Percentiles rank a stretch among this genome's conserved stretches.
Conservation (phyloP, 257 asterid genomes). For the Nicotiana benthamiana region DNA sequence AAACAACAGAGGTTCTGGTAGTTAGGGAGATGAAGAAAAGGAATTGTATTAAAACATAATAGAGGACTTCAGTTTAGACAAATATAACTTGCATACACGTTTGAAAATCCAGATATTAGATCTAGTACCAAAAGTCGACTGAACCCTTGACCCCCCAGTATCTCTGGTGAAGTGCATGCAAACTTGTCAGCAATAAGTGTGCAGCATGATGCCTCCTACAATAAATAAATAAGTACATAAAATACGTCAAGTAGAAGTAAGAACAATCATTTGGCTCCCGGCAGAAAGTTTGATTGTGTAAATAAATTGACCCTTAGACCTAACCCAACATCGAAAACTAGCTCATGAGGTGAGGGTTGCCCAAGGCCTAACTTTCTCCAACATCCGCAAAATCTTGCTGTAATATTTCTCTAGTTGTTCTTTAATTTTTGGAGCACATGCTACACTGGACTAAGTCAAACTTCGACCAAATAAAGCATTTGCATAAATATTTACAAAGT, state of each 20-base stretch:
- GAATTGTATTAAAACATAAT: neutral
- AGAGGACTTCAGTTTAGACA: neutral
- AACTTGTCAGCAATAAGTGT: slow-evolving; percentile 60
- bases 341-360: neutral
- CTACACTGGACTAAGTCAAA: neutral
- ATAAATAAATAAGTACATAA: neutral
- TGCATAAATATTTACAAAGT: neutral
- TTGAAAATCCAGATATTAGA: neutral
- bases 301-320: neutral
- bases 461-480: neutral
- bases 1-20: neutral
- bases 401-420: neutral
- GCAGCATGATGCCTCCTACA: slow-evolving; percentile 74
- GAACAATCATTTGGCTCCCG: neutral
- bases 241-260: neutral
- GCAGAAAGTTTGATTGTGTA: neutral
- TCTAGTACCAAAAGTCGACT: slow-evolving; percentile 67
- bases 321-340: neutral
- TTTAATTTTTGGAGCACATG: neutral
- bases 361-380: neutral
- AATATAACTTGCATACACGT: neutral
- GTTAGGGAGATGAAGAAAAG: neutral
- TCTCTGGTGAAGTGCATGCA: slow-evolving; percentile 48
- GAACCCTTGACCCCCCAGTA: slow-evolving; percentile 68
- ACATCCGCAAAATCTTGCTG: neutral